These are phyloP conservation scores for Cryphonectria naterciae DNA, from an alignment of 2,329 filamentous ascomycete genomes.

Conservation along the genomic window DNA sequence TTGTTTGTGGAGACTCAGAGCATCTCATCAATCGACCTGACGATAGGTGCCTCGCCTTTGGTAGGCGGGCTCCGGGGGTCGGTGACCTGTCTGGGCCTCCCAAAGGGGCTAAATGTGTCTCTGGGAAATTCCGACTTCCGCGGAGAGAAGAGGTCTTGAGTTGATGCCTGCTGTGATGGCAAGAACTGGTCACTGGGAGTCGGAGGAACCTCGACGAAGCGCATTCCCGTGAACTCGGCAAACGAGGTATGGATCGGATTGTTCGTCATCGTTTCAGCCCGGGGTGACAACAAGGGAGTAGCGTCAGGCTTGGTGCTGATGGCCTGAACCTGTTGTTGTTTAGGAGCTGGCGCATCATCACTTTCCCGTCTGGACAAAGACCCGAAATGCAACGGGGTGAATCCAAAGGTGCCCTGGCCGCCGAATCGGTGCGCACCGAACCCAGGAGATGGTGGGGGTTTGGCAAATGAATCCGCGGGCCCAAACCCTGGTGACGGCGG, in stretches of 20 bases:
- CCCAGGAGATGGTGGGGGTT: slow-evolving; percentile 51
- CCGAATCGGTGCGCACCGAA: slow-evolving; percentile 47
- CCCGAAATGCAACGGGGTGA: slow-evolving; percentile 34
- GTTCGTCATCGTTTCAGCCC: slow-evolving; percentile 72
- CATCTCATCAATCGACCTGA: slow-evolving; percentile 77
- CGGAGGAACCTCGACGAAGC: slow-evolving; percentile 56
- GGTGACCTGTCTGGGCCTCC: slow-evolving; percentile 53
- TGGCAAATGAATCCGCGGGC: slow-evolving; percentile 32
- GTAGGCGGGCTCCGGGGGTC: slow-evolving; percentile 78
- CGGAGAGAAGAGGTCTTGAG: slow-evolving; percentile 44
- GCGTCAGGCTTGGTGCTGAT: slow-evolving; percentile 46
- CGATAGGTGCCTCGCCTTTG: slow-evolving; percentile 74
- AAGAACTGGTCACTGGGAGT: slow-evolving; percentile 58
- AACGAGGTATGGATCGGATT: slow-evolving; percentile 62
- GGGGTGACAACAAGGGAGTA: slow-evolving; percentile 70
- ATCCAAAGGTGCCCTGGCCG: slow-evolving; percentile 43
- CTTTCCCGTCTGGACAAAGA: slow-evolving; percentile 12
- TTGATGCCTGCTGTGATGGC: slow-evolving; percentile 21
- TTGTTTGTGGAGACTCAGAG: slow-evolving; percentile 51
- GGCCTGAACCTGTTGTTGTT: slow-evolving; percentile 44
- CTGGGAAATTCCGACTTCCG: slow-evolving; percentile 56
- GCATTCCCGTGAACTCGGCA: slow-evolving; percentile 51
- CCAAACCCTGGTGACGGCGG: slow-evolving; percentile 36
- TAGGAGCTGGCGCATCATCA: slow-evolving; percentile 21
- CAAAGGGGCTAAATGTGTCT: slow-evolving; percentile 57